phyloP scores from a whole-genome alignment of 495 filamentous ascomycete species.

The Letharia lupina region DNA sequence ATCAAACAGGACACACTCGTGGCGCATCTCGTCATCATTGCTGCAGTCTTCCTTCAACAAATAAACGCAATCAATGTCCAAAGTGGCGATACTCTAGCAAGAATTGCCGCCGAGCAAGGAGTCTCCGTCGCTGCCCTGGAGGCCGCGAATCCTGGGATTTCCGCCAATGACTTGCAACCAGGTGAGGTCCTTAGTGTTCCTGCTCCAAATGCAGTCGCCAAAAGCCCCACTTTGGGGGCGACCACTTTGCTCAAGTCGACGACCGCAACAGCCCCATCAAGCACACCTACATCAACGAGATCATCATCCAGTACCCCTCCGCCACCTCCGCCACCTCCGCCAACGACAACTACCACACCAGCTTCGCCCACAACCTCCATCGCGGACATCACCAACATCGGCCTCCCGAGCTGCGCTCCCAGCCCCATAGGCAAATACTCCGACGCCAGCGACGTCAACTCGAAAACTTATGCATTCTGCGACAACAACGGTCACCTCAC shows the following conservation, averaged over 20 bases:
- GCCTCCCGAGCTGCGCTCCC: not conserved
- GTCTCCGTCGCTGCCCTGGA: constrained; percentile 2
- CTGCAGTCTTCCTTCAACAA: not conserved
- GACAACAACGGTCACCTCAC: not conserved
- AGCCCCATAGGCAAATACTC: not conserved
- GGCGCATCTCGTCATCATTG: not conserved
- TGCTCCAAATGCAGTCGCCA: not conserved
- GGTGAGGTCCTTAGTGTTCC: not conserved
- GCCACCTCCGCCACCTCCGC: not conserved
- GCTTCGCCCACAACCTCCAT: not conserved
- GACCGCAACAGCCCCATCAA: not conserved
- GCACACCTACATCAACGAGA: not conserved
- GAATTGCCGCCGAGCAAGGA: not conserved
- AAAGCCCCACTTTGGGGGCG: not conserved
- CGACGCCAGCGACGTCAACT: not conserved
- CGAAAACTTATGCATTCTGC: not conserved
- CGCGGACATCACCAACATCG: not conserved
- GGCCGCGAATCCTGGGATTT: not conserved
- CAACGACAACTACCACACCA: not conserved
- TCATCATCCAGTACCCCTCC: not conserved
- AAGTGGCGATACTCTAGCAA: not conserved
- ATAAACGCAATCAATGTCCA: not conserved
- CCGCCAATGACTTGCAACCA: not conserved
- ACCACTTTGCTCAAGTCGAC: not conserved
- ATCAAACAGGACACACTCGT: not conserved